A percentile compares a stretch with the other conserved stretches of the same genome.
These are phyloP conservation scores for Candida sojae DNA, from an alignment of 1,139 yeast species.

Conservation along the genomic window DNA sequence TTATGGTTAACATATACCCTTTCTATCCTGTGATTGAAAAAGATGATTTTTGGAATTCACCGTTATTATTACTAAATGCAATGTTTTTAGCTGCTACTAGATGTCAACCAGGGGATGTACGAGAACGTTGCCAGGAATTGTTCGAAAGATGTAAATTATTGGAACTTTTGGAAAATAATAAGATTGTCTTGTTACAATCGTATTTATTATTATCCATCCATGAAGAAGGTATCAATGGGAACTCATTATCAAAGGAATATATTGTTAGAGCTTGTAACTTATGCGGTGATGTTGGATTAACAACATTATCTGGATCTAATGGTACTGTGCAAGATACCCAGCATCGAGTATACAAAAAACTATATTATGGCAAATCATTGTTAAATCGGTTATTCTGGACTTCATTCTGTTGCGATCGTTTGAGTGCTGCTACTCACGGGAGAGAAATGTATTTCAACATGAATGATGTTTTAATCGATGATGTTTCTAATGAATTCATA, in stretches of 20 bases:
- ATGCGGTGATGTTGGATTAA: conserved; percentile 26
- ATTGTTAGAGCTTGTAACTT: conserved; percentile 24
- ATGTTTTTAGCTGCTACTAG: conserved; percentile 23
- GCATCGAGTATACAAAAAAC: conserved; percentile 7
- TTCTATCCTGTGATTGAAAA: conserved; percentile 26
- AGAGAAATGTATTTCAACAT: conserved; percentile 24
- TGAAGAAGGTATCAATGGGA: conserved; percentile 29
- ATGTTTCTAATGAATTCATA: conserved; percentile 19
- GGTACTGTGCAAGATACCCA: conserved; percentile 11
- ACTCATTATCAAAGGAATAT: conserved; percentile 22
- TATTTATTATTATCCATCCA: conserved; percentile 25
- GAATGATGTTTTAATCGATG: conserved; percentile 23
- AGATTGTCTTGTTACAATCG: conserved; percentile 26
- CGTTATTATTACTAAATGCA: conserved; percentile 26
- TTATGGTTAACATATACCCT: conserved; percentile 23
- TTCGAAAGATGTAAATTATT: conserved; percentile 23
- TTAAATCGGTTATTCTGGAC: conserved; percentile 26
- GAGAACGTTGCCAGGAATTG: conserved; percentile 21
- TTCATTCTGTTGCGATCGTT: conserved; percentile 25
- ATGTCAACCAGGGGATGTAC: conserved; percentile 16
- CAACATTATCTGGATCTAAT: conserved; percentile 23
- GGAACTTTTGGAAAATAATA: conserved; percentile 24
- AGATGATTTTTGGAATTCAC: conserved; percentile 15
- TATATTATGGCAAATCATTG: conserved; percentile 17
- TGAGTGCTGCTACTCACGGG: conserved; percentile 25